A percentile compares a stretch with the other conserved stretches of the same genome.
Evolutionary conservation across 2,329 filamentous ascomycete genomes (phyloP).

Genomic region (Lecanosticta acicola): DNA sequence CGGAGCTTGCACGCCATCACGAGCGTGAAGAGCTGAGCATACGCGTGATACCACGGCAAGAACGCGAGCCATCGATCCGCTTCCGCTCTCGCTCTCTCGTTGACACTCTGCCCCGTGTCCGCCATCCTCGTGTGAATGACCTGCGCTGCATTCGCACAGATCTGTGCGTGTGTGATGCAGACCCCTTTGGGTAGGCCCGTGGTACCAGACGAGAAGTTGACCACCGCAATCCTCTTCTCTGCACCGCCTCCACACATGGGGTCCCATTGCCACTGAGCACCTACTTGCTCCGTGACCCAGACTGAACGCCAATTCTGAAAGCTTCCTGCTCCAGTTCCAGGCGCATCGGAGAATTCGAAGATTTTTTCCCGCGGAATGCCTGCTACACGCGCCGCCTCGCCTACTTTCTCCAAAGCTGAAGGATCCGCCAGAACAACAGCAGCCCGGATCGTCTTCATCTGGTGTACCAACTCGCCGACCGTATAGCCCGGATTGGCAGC

Average conservation of each 20-base stretch:
- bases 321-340: background rate
- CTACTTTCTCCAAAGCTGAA: constrained; percentile 53
- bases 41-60: constrained; percentile 61
- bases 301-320: constrained; percentile 55
- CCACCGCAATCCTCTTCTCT: constrained; percentile 53
- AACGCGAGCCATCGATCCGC: constrained; percentile 57
- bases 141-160: constrained; percentile 56
- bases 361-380: constrained; percentile 53
- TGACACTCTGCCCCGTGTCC: constrained; percentile 51
- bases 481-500: constrained; percentile 69
- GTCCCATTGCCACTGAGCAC: constrained; percentile 58
- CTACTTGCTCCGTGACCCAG: constrained; percentile 52
- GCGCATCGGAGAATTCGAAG: constrained; percentile 43
- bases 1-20: constrained; percentile 48
- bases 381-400: constrained; percentile 58
- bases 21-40: constrained; percentile 62
- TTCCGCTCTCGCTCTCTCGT: constrained; percentile 44
- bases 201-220: constrained; percentile 76
- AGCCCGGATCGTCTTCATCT: constrained; percentile 66
- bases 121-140: background rate
- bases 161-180: constrained; percentile 71
- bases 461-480: constrained; percentile 66
- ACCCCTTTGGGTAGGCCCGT: constrained; percentile 83
- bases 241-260: constrained; percentile 48
- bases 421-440: constrained; percentile 59